Percentiles rank a stretch among this genome's conserved stretches.
phyloP scores from a whole-genome alignment of 2,329 filamentous ascomycete genomes.

The Zopfia rhizophila region DNA sequence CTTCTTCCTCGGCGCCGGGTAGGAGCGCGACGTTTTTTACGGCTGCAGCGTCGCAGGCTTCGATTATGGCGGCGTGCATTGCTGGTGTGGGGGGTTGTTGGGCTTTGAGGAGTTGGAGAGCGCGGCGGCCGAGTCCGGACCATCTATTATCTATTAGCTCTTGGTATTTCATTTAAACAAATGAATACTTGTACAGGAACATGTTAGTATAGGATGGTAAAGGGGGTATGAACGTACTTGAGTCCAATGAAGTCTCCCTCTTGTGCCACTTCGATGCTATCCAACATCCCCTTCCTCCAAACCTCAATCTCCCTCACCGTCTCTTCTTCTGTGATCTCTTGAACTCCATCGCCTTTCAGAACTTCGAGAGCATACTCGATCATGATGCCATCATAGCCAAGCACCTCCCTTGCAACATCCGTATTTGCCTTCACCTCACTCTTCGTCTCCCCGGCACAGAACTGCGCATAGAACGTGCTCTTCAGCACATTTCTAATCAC shows the following conservation, averaged over 20 bases:
- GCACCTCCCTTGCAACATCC: slow-evolving; percentile 71
- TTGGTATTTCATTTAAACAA: no score
- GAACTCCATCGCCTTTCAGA: slow-evolving; percentile 64
- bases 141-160: slow-evolving; percentile 62
- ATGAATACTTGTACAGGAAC: neutral
- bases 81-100: slow-evolving; percentile 70
- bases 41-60: slow-evolving; percentile 78
- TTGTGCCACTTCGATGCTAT: slow-evolving; percentile 70
- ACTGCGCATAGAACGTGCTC: slow-evolving; percentile 88
- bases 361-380: slow-evolving; percentile 86
- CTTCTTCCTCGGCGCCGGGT: slow-evolving; percentile 87
- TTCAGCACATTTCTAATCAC: slow-evolving; percentile 77
- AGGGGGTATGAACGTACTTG: slow-evolving; percentile 58
- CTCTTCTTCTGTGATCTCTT: slow-evolving; percentile 62
- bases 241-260: slow-evolving; percentile 66
- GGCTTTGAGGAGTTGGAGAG: slow-evolving; percentile 72
- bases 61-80: slow-evolving; percentile 75
- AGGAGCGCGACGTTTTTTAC: slow-evolving; percentile 77
- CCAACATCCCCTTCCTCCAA: slow-evolving; percentile 79
- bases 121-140: slow-evolving; percentile 81
- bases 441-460: slow-evolving; percentile 83
- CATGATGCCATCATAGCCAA: slow-evolving; percentile 86
- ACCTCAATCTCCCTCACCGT: slow-evolving; percentile 71
- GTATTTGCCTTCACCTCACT: slow-evolving; percentile 72
- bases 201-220: neutral